phyloP scores from a whole-genome alignment of 371 early-diverging fungal genomes.

The Apophysomyces sp. region DNA sequence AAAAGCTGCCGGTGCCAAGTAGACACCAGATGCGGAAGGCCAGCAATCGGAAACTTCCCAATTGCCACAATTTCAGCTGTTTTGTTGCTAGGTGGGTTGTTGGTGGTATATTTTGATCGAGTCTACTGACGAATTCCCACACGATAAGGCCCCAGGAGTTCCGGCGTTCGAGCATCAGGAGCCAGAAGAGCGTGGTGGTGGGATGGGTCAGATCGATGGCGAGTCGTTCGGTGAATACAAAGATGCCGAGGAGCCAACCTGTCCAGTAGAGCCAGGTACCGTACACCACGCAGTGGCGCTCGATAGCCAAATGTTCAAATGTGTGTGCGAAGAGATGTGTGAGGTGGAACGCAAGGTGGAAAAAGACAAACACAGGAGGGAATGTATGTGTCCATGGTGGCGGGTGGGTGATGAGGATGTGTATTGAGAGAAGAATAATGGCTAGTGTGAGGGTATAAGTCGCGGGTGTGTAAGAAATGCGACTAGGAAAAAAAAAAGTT shows the following conservation, averaged over 20 bases:
- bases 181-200: constrained; percentile 43
- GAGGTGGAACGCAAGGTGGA: constrained; percentile 54
- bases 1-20: constrained; percentile 56
- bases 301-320: constrained; percentile 42
- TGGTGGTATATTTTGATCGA: constrained; percentile 29
- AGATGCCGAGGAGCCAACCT: constrained; percentile 56
- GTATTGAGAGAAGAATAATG: constrained; percentile 38
- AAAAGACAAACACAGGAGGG: constrained; percentile 52
- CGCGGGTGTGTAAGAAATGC: constrained; percentile 33
- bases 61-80: constrained; percentile 19
- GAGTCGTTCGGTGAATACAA: constrained; percentile 43
- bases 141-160: constrained; percentile 67
- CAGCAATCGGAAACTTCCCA: constrained; percentile 24
- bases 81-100: constrained; percentile 5
- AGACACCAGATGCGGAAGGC: constrained; percentile 62
- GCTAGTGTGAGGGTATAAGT: constrained; percentile 44
- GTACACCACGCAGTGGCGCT: constrained; percentile 59
- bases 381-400: constrained; percentile 51
- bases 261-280: constrained; percentile 67
- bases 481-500: constrained; percentile 20
- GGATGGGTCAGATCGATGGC: constrained; percentile 30
- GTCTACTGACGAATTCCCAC: constrained; percentile 58
- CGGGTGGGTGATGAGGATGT: constrained; percentile 39
- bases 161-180: constrained; percentile 56
- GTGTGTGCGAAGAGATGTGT: constrained; percentile 50